These are phyloP conservation scores for Rhynchosporium agropyri DNA, from an alignment of 2,329 filamentous ascomycete species.

Conservation along the genomic window DNA sequence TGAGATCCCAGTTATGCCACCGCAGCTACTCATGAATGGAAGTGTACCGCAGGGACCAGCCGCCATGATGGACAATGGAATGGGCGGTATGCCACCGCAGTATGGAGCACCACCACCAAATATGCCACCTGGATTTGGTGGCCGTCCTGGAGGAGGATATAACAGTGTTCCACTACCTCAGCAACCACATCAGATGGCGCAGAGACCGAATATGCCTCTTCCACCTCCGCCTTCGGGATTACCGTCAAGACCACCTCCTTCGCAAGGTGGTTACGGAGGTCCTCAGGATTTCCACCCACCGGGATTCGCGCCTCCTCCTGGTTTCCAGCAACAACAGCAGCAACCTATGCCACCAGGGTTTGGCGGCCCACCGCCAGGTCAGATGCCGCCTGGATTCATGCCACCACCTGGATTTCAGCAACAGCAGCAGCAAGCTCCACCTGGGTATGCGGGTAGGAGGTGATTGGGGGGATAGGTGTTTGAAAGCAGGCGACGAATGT, in stretches of 20 bases:
- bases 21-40: conserved; percentile 47
- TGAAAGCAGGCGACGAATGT: neutral
- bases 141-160: conserved; percentile 34
- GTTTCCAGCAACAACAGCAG: conserved; percentile 44
- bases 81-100: conserved; percentile 20
- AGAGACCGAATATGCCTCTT: conserved; percentile 52
- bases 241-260: conserved; percentile 71
- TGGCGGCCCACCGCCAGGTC: conserved; percentile 33
- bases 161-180: conserved; percentile 42
- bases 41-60: conserved; percentile 45
- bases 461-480: neutral
- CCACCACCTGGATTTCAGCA: conserved; percentile 38
- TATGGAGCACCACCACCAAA: conserved; percentile 33
- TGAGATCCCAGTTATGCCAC: conserved; percentile 51
- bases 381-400: conserved; percentile 37
- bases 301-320: conserved; percentile 50
- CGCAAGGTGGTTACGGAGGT: conserved; percentile 68
- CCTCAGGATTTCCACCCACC: conserved; percentile 54
- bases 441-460: conserved; percentile 39
- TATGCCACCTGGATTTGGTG: conserved; percentile 39
- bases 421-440: conserved; percentile 34
- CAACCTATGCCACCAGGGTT: conserved; percentile 48
- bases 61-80: conserved; percentile 45
- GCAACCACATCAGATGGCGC: conserved; percentile 24
- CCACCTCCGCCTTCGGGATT: conserved; percentile 56